Percentiles rank a stretch among this genome's conserved stretches.
Conservation (phyloP, 495 filamentous ascomycete genomes). For the Neurospora sp. region DNA sequence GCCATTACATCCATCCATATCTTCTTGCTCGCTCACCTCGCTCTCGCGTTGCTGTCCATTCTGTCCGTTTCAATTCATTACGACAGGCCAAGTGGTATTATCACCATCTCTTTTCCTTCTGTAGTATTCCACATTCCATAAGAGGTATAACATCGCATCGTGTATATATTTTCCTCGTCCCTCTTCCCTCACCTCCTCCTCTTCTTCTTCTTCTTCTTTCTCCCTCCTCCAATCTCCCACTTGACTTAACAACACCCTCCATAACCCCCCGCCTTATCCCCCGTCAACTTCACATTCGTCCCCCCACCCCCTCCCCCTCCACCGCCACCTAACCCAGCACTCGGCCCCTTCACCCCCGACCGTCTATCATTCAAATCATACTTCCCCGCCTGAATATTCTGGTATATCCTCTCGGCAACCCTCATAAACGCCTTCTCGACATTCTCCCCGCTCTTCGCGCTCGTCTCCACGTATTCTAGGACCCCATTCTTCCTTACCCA, state of each 20-base stretch:
- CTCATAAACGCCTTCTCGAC: constrained; percentile 90
- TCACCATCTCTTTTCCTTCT: neutral
- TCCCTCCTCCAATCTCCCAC: neutral
- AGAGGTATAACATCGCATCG: neutral
- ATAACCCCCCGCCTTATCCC: constrained; percentile 18
- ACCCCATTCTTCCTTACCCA: constrained; percentile 80
- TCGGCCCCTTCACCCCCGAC: constrained; percentile 71
- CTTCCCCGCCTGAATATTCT: constrained; percentile 85
- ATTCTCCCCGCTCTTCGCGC: constrained; percentile 83
- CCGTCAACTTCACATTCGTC: constrained; percentile 32
- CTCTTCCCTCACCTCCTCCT: neutral
- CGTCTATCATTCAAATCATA: constrained; percentile 92
- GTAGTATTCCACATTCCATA: neutral
- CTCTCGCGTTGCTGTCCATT: neutral
- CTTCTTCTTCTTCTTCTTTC: neutral
- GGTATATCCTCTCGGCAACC: constrained; percentile 86
- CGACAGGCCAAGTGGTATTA: neutral
- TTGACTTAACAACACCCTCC: constrained; percentile 16
- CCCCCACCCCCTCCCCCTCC: constrained; percentile 37
- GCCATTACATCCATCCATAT: neutral
- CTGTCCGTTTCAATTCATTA: neutral
- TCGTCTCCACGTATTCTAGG: constrained; percentile 89
- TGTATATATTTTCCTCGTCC: neutral
- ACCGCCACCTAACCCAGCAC: constrained; percentile 5
- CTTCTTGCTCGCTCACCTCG: neutral